Evolutionary conservation across 2,329 filamentous ascomycete species (phyloP).

Genomic region (Ophioceras dolichostomum): DNA sequence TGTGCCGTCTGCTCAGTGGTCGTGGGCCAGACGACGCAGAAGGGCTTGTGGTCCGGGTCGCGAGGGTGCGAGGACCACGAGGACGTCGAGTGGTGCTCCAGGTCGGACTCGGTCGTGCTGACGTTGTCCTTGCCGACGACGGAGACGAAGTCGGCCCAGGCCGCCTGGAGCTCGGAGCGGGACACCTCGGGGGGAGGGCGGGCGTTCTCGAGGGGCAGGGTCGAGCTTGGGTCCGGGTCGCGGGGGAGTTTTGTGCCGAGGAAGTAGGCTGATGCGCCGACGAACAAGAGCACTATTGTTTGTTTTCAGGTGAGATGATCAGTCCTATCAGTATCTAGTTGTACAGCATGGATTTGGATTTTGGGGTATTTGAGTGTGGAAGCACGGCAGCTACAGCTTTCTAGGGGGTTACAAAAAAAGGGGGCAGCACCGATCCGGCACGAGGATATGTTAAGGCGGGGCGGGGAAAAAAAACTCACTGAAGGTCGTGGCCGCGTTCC

Average conservation of each 20-base stretch:
- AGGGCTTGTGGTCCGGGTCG: constrained; percentile 36
- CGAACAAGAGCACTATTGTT: constrained; percentile 37
- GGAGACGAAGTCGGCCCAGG: constrained; percentile 56
- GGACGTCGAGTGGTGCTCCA: constrained; percentile 44
- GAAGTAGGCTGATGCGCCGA: constrained; percentile 42
- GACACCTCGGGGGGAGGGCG: constrained; percentile 39
- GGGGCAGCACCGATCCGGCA: too few species aligned
- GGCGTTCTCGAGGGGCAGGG: constrained; percentile 41
- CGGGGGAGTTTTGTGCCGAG: constrained; percentile 43
- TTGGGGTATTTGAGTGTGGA: too few species aligned
- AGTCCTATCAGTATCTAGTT: too few species aligned
- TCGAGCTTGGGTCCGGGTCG: constrained; percentile 40
- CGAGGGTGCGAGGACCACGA: constrained; percentile 50
- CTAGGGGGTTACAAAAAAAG: background rate
- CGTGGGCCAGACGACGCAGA: constrained; percentile 64
- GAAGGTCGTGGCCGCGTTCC: constrained; percentile 33
- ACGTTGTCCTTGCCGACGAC: constrained; percentile 54
- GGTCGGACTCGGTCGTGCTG: constrained; percentile 43
- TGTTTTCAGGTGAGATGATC: constrained; percentile 3
- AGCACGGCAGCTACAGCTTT: too few species aligned
- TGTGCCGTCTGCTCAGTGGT: constrained; percentile 74
- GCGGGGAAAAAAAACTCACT: constrained; percentile 19
- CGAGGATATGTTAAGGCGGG: too few species aligned
- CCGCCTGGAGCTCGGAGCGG: constrained; percentile 52
- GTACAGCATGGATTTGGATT: too few species aligned